These are phyloP conservation scores for Dysphania ambrosioides DNA, from an alignment of 148 eudicot species.

Conservation along the genomic window DNA sequence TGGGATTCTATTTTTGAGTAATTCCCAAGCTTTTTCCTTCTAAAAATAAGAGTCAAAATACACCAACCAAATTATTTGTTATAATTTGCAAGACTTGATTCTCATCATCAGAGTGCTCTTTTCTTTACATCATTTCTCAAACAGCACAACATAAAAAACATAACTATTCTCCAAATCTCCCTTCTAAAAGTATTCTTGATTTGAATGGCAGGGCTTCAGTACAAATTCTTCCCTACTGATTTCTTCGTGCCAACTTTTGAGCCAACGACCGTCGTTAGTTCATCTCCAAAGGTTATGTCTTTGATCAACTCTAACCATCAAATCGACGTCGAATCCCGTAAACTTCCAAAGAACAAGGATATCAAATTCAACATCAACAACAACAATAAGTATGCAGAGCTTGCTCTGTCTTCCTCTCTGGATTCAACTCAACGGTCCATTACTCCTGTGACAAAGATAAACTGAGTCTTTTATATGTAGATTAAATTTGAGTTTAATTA, in stretches of 20 bases:
- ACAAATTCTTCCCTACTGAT: constrained; percentile 27
- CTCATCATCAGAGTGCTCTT: background rate
- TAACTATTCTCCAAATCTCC: background rate
- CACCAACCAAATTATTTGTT: background rate
- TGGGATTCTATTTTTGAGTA: background rate
- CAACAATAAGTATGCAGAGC: background rate
- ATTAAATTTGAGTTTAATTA: background rate
- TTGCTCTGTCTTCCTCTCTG: background rate
- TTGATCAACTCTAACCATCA: constrained; percentile 8
- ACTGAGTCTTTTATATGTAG: background rate
- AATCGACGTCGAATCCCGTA: constrained; percentile 4
- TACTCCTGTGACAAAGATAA: background rate
- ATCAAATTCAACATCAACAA: constrained; percentile 8
- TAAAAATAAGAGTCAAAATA: constrained; percentile 3
- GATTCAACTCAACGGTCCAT: constrained; percentile 8
- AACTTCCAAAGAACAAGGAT: background rate
- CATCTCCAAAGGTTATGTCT: background rate
- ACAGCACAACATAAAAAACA: background rate
- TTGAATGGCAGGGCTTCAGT: constrained; percentile 21
- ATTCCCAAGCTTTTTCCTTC: background rate
- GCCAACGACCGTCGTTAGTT: background rate
- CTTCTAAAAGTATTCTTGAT: background rate
- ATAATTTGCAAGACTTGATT: background rate
- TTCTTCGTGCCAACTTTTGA: constrained; percentile 25
- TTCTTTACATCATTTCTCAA: background rate